Evolutionary conservation across 2,329 filamentous ascomycete species (phyloP).

Genomic region (Neopestalotiopsis clavispora): DNA sequence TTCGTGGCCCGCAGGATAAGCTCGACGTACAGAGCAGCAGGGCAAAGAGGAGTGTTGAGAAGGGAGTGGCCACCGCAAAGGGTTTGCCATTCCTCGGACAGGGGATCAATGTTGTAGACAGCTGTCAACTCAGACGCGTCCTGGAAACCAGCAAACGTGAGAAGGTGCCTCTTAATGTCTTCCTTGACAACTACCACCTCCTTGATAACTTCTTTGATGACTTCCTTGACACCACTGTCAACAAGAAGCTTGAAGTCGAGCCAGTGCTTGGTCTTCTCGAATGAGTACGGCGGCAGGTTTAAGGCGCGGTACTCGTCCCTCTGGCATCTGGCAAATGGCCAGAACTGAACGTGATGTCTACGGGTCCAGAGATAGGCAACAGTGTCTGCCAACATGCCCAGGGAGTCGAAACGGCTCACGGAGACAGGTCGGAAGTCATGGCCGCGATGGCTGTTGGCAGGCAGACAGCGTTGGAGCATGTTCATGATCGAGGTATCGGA

Average conservation of each 20-base stretch:
- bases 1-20: neutral
- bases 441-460: neutral
- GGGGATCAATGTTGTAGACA: slow-evolving; percentile 40
- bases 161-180: slow-evolving; percentile 1
- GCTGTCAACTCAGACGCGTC: neutral
- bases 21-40: neutral
- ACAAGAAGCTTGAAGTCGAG: slow-evolving; percentile 32
- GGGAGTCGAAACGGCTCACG: slow-evolving; percentile 17
- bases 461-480: slow-evolving; percentile 20
- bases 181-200: neutral
- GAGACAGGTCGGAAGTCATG: neutral
- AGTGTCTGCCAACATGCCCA: slow-evolving; percentile 7
- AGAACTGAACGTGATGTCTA: slow-evolving; percentile 14
- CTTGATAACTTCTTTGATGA: neutral
- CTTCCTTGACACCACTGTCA: slow-evolving; percentile 15
- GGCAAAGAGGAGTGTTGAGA: slow-evolving; percentile 16
- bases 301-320: slow-evolving; percentile 13
- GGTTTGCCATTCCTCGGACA: slow-evolving; percentile 34
- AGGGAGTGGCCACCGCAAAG: slow-evolving; percentile 43
- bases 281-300: slow-evolving; percentile 35
- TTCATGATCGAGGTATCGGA: slow-evolving; percentile 22
- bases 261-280: slow-evolving; percentile 42
- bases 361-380: slow-evolving; percentile 17
- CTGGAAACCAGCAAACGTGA: slow-evolving; percentile 16
- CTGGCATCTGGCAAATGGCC: slow-evolving; percentile 18